These are phyloP conservation scores for Talaromyces proteolyticus DNA, from an alignment of 495 filamentous ascomycete genomes.

Conservation along the genomic window DNA sequence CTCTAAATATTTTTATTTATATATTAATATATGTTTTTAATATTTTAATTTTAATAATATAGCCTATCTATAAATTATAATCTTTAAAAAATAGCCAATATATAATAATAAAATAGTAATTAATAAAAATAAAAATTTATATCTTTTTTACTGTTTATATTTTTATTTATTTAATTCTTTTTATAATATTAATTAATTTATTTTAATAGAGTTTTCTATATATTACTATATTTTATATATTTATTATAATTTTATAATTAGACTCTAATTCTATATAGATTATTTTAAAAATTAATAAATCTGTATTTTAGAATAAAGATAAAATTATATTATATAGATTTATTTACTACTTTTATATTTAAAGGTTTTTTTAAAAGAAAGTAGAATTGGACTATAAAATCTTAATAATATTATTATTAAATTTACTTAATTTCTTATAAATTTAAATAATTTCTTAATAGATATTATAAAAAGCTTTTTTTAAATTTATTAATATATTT, in stretches of 20 bases:
- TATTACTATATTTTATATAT: not conserved
- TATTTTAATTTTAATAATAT: too few relatives aligned
- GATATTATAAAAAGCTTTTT: not conserved
- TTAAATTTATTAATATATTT: not conserved
- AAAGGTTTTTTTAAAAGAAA: not conserved
- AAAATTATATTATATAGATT: not conserved
- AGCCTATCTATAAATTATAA: too few relatives aligned
- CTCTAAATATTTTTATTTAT: too few relatives aligned
- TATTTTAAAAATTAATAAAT: not conserved
- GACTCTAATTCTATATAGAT: not conserved
- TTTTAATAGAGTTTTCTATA: not conserved
- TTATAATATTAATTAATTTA: not conserved
- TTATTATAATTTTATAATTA: not conserved
- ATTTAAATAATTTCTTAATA: not conserved
- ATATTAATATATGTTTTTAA: too few relatives aligned
- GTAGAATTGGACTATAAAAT: conserved; percentile 1
- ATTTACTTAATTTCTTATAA: not conserved
- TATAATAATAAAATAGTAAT: not conserved
- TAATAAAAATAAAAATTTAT: not conserved
- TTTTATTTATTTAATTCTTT: not conserved
- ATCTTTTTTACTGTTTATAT: not conserved
- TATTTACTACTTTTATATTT: not conserved
- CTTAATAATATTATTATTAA: not conserved
- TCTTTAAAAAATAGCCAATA: too few relatives aligned
- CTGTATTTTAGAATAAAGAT: not conserved